Base-by-base conservation (phyloP, 805 yeast species). In the Myxozyma sirexii region DNA sequence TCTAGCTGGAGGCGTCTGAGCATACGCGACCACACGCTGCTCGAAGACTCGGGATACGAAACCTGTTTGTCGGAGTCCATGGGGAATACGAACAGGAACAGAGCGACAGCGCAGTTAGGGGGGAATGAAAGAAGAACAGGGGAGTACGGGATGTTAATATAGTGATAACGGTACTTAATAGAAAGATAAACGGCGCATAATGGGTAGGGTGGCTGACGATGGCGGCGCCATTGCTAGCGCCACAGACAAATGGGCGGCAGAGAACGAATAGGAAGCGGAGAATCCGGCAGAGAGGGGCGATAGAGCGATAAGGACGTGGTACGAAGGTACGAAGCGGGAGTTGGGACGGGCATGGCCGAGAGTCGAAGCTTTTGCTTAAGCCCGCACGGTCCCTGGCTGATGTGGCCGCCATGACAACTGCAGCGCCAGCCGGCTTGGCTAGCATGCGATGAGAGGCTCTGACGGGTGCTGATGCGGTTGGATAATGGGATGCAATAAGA, bases 11-110 rank as follows among this genome's bases (percentile, higher is more conserved):
- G 4, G 21, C 52, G 55, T n/a, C 49, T 54, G 54, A 43, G 39
- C 46, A 49, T 17, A n/a, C 52, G 52, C 21, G 52, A 53, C 59
- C 59, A 61, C 29, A 47, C 19, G 51, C 33, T 23, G 38, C 50
- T 27, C 19, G n/a, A 10, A 42, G 52, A 21, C 42, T 6, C 21
- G 33, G 53, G 2, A 1, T 46, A 26, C 13, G 39, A 13, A 29
- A 39, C 17, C 46, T 8, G 49, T 31, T 52, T 52, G 13, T 31
- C 45, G 39, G 54, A 50, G n/a, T 26, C 27, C 54, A 41, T 41
- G 24, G 24, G 13, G 47, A n/a, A 4, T 6, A 17, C 17, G 37
- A 23, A 39, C 31, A 50, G 15, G 15, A 23, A 23, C 29, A 37
- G 52, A 10, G 23, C 8, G 51, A 17, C 23, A 17, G 21, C 15